A percentile compares a stretch with the other conserved stretches of the same genome.
Conservation (phyloP, 139 green algal genomes). For the Chlamydomonas schloesseri region DNA sequence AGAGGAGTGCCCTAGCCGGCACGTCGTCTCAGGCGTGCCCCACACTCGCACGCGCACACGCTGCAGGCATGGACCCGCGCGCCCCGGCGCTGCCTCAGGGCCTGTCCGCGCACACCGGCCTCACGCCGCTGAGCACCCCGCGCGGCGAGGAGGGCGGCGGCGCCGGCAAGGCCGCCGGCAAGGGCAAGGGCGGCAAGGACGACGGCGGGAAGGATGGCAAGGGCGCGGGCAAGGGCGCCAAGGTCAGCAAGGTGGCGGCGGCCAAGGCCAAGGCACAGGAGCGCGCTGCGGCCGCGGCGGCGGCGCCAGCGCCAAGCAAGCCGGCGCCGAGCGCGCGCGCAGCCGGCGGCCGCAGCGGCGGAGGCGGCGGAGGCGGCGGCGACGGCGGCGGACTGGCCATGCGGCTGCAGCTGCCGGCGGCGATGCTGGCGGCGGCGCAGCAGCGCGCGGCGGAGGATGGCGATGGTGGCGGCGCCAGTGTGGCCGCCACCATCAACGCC, state of each 20-base stretch:
- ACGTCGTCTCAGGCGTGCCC: too few relatives aligned
- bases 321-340: background rate
- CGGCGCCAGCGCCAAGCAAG: background rate
- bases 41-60: too few relatives aligned
- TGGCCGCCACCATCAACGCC: background rate
- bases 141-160: too few relatives aligned
- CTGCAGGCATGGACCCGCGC: slow-evolving; percentile 40
- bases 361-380: background rate
- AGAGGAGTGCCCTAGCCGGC: too few relatives aligned
- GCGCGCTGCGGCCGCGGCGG: background rate
- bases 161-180: background rate
- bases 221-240: background rate
- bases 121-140: background rate
- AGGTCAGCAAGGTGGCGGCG: slow-evolving; percentile 18
- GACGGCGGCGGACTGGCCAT: background rate
- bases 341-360: background rate
- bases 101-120: background rate
- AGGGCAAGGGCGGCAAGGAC: background rate
- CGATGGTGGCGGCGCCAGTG: slow-evolving; percentile 14
- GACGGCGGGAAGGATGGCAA: background rate
- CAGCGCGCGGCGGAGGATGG: slow-evolving; percentile 6
- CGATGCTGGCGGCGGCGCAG: slow-evolving; percentile 39
- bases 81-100: slow-evolving; percentile 6
- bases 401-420: slow-evolving; percentile 23
- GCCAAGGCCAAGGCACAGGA: slow-evolving; percentile 32